A percentile compares a stretch with the other conserved stretches of the same genome.
These are phyloP conservation scores for Phyllosticta citribraziliensis DNA, from an alignment of 2,329 filamentous ascomycete genomes.

Conservation along the genomic window DNA sequence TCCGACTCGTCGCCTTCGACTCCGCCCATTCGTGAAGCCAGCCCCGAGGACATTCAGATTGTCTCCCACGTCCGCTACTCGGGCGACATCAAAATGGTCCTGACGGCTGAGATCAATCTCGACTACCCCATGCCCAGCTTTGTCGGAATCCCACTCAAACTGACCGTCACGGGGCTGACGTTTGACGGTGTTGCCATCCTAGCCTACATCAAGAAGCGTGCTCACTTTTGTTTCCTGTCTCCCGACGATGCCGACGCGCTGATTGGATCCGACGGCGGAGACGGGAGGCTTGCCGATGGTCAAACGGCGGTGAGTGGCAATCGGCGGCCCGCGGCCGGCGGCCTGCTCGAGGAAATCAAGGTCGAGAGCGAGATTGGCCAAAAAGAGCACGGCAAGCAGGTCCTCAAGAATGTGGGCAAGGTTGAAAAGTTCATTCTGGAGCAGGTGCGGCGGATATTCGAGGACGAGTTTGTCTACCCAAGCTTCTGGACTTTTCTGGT, in stretches of 20 bases:
- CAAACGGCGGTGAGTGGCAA: background rate
- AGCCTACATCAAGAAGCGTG: constrained; percentile 77
- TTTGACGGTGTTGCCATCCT: constrained; percentile 93
- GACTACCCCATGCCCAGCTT: constrained; percentile 99
- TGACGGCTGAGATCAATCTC: constrained; percentile 90
- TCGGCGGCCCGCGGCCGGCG: constrained; percentile 49
- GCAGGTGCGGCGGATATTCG: constrained; percentile 92
- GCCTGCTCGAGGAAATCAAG: constrained; percentile 80
- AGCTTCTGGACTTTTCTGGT: constrained; percentile 98
- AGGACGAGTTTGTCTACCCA: constrained; percentile 96
- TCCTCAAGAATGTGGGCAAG: constrained; percentile 96
- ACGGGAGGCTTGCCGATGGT: constrained; percentile 15
- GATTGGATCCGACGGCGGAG: constrained; percentile 33
- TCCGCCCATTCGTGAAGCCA: constrained; percentile 57
- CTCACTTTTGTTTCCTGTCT: constrained; percentile 90
- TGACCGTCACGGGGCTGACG: constrained; percentile 88
- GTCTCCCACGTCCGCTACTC: constrained; percentile 85
- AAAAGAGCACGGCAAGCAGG: constrained; percentile 83
- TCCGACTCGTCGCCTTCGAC: constrained; percentile 26
- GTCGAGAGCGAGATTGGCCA: constrained; percentile 98
- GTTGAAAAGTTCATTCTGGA: constrained; percentile 96
- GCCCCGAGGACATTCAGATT: constrained; percentile 81
- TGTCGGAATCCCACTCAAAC: constrained; percentile 84
- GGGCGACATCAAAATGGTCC: constrained; percentile 74
- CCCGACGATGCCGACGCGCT: constrained; percentile 76